Base-by-base conservation (phyloP, 306 rosid species). In the Dryas drummondii region DNA sequence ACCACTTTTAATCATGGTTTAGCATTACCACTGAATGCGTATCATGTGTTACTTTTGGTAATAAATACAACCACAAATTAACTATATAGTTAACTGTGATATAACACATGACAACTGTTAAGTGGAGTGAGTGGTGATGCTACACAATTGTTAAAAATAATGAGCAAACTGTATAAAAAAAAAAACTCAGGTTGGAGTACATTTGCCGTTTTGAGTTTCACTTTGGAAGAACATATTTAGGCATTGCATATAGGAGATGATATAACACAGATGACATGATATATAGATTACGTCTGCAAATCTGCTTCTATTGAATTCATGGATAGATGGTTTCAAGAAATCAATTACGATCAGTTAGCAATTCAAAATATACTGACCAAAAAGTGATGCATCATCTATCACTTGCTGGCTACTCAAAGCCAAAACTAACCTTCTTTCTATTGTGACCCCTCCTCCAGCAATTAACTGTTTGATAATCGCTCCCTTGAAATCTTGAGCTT, bases 401-500 rank as follows among this genome's bases (percentile, higher is more conserved):
- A 68, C 66, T 22, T 22, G 48, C 55, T 16, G 60, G 65, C 75
- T 82, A 78, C 78, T 71, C 78, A 49, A 27, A 54, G 49, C 70
- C 32, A 54, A 84, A 89, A 71, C 73, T 47, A 64, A 74, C 78
- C 83, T 87, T 82, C 84, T 81, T 84, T 66, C 68, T 82, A 41
- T 84, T 70, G 63, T 72, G 77, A 41, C 66, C 89, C 76, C 85
- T 76, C 73, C 84, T 79, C 91, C 86, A 77, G 78, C 69, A 26
- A 54, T 76, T 70, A 57, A 72, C 83, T 5, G 76, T 78, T 81
- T 81, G 86, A 73, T 58, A 69, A 44, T 80, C 81, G 54, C 80
- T 82, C 63, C 86, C 81, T 74, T 52, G 86, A 79, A 71, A 78
- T 57, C 86, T 84, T 70, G 84, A 79, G 70, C 80, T 76, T 73